Base-by-base conservation (phyloP, 2,329 filamentous ascomycete genomes). In the Diaporthe vexans region DNA sequence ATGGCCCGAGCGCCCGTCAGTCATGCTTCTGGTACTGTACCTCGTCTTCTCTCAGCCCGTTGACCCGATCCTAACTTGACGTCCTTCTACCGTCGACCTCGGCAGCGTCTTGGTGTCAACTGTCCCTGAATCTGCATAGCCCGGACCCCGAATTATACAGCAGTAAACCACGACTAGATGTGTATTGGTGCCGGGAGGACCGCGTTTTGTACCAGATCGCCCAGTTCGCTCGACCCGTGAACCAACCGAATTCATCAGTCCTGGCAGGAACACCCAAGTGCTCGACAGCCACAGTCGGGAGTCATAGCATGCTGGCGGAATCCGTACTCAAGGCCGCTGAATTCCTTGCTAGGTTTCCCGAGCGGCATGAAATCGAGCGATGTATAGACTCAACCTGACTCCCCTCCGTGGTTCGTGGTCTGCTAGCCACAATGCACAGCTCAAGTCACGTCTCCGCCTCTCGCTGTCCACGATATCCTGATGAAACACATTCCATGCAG, bases 1-100 rank as follows among this genome's bases (percentile, higher is more conserved):
- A 26, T 33, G 63, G 46, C 46, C 63, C 63, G 63, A 67, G 63
- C 63, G 63, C 33, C 21, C 19, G 37, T 11, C 21, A 37, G 19
- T 37, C 29, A 52, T 37, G 21, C 51, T 13, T 8, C 26, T 52
- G 40, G 40, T 1, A 40, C 40, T 21, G 40, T 1, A 40, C 40
- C 26, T 51, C 17, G 40, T 48, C 59, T 33, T 43, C 26, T 24
- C 26, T 52, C 21, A 26, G 46, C 46, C 29, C 4, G 21, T 52
- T 13, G 21, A 26, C 46, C 48, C 46, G 8, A 37, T 37, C n/a
- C 46, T 67, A 11, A 26, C n/a, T 21, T 46, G 17, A 63, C 37
- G 29, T 63, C 37, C 24, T 63, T 24, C 48, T 19, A 26, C 37
- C 43, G 29, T 67, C 43, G 21, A 10, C 46, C 63, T 29, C n/a